Evolutionary conservation across 2,329 filamentous ascomycete genomes (phyloP), one percentile per base, ranked within the genome.

Genomic region (Ophiostoma ulmi): DNA sequence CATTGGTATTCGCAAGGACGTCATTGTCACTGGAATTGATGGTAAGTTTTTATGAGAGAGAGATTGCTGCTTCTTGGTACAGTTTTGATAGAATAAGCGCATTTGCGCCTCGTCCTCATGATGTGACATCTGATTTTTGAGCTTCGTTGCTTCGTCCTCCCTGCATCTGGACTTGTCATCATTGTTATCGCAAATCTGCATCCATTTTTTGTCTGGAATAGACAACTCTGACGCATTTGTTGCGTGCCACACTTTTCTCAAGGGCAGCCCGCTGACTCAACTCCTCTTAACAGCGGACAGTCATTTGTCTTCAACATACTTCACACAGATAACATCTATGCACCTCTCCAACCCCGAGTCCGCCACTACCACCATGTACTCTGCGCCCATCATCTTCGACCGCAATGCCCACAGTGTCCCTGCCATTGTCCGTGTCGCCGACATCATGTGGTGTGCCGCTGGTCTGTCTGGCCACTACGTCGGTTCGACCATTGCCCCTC

Each of bases 381-480:
- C 88, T 13, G 88, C 88, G 11, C 90, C 90, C 22, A 89, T 92
- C 72, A 87, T 92, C 72, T 92, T 92, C 74, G 90, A 92, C 76
- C 87, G 90, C 74, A 92, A 92, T 75, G 87, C 90, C 8, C 87
- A 91, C 77, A 83, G 81, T 55, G 88, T 91, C 2, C 88, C 89
- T 17, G 84, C 87, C 22, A 81, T 91, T 48, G 90, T 92, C 70
- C 87, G 90, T 48, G 88, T 91, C 39, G 90, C 89, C 68, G 90
- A 92, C 76, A 84, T 92, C 70, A 82, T 92, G 72, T 92, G 90
- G 90, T 87, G 85, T 71, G 89, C 88, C 55, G 90, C 88, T 41
- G 90, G 90, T 69, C 83, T 92, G 74, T 91, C 90, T 41, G 89
- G 88, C 68, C 82, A 91, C 48, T 90, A 91, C 78, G 80, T 81